Conservation (phyloP, 257 asterid genomes). For the Solanum appendiculatum region DNA sequence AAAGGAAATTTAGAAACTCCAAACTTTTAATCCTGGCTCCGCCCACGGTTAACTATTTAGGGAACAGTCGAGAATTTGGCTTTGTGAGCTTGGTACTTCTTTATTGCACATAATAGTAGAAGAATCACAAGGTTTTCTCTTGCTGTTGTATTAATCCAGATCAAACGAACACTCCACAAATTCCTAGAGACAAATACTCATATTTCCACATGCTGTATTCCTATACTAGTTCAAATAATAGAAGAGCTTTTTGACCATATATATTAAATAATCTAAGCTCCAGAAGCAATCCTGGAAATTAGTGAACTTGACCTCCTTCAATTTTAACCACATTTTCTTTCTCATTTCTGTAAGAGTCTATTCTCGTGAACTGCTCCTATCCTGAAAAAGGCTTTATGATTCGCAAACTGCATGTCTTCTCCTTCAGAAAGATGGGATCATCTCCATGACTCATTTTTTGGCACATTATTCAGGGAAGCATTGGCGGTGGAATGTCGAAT, state of each 20-base stretch:
- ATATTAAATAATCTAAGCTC: constrained; percentile 60
- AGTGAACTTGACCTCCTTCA: constrained; percentile 68
- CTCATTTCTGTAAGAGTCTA: constrained; percentile 27
- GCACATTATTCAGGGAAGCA: constrained; percentile 55
- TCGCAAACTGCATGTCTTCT: constrained; percentile 35
- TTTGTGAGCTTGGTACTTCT: too few species aligned
- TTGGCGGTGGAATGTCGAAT: constrained; percentile 50
- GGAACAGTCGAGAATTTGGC: too few species aligned
- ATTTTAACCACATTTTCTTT: constrained; percentile 55
- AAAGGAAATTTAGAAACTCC: too few species aligned
- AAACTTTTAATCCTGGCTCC: too few species aligned
- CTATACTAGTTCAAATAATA: background rate
- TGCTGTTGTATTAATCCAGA: background rate
- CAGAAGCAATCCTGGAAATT: constrained; percentile 78
- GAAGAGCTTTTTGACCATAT: constrained; percentile 27
- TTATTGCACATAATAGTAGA: too few species aligned
- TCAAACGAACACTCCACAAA: background rate
- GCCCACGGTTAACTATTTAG: too few species aligned
- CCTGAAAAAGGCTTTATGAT: constrained; percentile 32
- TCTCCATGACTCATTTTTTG: constrained; percentile 77
- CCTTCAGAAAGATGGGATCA: constrained; percentile 64
- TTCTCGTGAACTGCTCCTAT: constrained; percentile 15
- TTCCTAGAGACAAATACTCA: background rate
- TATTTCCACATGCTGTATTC: too few species aligned
- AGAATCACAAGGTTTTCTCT: background rate